Evolutionary conservation across 202 grass and related monocot species (phyloP).

Genomic region (Saccharum hybrid): DNA sequence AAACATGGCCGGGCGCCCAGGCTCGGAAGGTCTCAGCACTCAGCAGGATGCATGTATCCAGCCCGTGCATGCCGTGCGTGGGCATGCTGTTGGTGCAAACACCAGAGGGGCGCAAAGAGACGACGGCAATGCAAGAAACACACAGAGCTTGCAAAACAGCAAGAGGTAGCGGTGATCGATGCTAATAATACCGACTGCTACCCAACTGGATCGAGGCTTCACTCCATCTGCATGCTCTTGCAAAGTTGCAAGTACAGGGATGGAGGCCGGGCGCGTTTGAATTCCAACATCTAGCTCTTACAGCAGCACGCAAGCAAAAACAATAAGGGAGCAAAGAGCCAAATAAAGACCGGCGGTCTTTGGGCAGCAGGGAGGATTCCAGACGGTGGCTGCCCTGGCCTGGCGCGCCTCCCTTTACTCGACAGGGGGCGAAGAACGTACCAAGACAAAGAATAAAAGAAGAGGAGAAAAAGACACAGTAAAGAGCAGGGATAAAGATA

Average conservation of each 20-base stretch:
- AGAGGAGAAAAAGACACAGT: background rate
- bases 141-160: background rate
- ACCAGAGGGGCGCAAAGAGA: background rate
- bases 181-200: background rate
- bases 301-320: background rate
- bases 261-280: background rate
- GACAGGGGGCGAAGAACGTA: conserved; percentile 42
- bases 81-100: background rate
- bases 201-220: background rate
- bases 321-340: background rate
- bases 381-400: background rate
- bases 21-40: background rate
- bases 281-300: background rate
- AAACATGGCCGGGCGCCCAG: background rate
- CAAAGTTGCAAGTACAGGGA: too few species aligned
- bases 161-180: background rate
- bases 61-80: too few species aligned
- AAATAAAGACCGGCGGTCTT: conserved; percentile 35
- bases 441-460: conserved; percentile 21
- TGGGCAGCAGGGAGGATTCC: conserved; percentile 44
- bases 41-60: background rate
- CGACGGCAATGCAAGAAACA: background rate
- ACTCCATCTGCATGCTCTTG: background rate
- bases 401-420: conserved; percentile 57
- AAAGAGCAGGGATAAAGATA: background rate